Evolutionary conservation across 345 rosid species (phyloP).

Genomic region (Bruguiera sexangula): DNA sequence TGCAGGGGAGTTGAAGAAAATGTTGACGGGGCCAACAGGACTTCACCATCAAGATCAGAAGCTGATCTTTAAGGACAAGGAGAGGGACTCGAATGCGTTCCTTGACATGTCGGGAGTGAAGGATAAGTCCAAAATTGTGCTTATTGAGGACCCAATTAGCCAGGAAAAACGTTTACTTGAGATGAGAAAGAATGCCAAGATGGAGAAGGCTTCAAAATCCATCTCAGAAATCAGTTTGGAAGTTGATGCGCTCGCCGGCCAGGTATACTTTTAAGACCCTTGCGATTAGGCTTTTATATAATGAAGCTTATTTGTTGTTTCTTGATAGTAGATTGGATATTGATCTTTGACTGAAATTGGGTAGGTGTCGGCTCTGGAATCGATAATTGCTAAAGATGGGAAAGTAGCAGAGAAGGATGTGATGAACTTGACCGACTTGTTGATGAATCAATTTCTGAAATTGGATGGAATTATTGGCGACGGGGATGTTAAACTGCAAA

Average conservation of each 20-base stretch:
- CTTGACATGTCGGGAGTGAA: conserved; percentile 87
- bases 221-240: conserved; percentile 87
- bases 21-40: conserved; percentile 86
- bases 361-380: conserved; percentile 83
- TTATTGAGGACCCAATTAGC: conserved; percentile 82
- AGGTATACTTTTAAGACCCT: conserved; percentile 33
- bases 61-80: conserved; percentile 82
- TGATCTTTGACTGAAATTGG: conserved; percentile 14
- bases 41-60: conserved; percentile 94
- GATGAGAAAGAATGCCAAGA: conserved; percentile 75
- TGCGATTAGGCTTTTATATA: background rate
- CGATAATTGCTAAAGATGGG: conserved; percentile 62
- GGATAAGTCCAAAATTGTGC: conserved; percentile 86
- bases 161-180: conserved; percentile 83
- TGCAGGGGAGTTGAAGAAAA: conserved; percentile 94
- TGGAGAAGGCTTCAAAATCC: conserved; percentile 86
- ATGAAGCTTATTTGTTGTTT: background rate
- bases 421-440: conserved; percentile 57
- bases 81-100: conserved; percentile 86
- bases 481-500: conserved; percentile 90
- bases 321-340: background rate
- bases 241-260: conserved; percentile 82
- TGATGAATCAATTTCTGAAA: conserved; percentile 94
- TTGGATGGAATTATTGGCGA: conserved; percentile 79
- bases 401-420: conserved; percentile 72